phyloP scores from a whole-genome alignment of 2,329 filamentous ascomycete species.

The Pseudofabraea citricarpa region DNA sequence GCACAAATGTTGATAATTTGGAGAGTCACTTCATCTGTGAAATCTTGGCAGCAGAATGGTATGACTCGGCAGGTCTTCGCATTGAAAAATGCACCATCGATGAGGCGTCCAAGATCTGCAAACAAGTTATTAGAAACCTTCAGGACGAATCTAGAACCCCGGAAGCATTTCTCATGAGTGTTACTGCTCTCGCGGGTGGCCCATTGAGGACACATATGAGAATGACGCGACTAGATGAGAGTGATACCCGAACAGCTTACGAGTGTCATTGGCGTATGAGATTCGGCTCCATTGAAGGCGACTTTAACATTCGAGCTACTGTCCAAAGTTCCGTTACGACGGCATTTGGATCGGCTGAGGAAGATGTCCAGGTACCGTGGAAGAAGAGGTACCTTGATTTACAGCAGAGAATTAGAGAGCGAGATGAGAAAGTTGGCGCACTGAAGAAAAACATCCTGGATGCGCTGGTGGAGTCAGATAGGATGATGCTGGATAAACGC shows the following conservation, averaged over 20 bases:
- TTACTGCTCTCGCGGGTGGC: constrained; percentile 52
- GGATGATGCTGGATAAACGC: constrained; percentile 2
- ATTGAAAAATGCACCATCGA: constrained; percentile 41
- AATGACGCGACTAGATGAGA: constrained; percentile 39
- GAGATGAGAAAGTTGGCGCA: constrained; percentile 46
- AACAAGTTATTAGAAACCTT: constrained; percentile 48
- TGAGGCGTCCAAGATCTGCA: constrained; percentile 50
- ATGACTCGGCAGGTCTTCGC: constrained; percentile 39
- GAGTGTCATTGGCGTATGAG: constrained; percentile 50
- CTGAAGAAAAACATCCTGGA: constrained; percentile 40
- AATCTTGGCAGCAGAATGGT: constrained; percentile 47
- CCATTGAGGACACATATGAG: constrained; percentile 42
- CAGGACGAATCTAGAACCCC: constrained; percentile 44
- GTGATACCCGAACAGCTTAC: constrained; percentile 40
- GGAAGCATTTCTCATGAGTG: constrained; percentile 54
- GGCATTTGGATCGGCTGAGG: constrained; percentile 12
- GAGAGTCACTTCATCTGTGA: constrained; percentile 48
- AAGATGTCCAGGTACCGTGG: constrained; percentile 34
- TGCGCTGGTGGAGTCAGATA: constrained; percentile 18
- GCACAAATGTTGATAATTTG: constrained; percentile 53
- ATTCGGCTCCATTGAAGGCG: constrained; percentile 47
- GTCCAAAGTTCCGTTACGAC: constrained; percentile 19
- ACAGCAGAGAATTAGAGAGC: constrained; percentile 53
- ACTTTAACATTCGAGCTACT: constrained; percentile 47
- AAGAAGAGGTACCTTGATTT: constrained; percentile 51